Base-by-base conservation (phyloP, 495 filamentous ascomycete genomes). In the Penicillium pancosmium region DNA sequence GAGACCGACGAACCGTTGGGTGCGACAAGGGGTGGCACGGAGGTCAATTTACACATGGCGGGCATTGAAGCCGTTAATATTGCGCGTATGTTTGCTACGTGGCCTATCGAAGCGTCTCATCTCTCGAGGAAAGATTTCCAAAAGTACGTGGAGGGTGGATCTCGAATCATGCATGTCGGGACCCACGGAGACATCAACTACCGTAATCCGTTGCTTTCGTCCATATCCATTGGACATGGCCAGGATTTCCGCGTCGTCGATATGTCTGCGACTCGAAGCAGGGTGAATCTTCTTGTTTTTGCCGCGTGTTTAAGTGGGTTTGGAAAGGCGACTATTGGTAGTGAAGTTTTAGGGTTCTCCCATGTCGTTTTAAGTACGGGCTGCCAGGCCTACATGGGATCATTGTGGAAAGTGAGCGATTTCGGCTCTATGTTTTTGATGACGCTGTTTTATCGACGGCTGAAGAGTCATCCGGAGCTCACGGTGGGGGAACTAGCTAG, bases 351-450 rank as follows among this genome's bases (percentile, higher is more conserved):
- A 8, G 68, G 68, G 4, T 71, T 71, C 44, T 67, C 68, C 16
- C 68, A 71, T 36, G 64, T 71, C 31, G 68, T 71, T 2, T 23
- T 70, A 25, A 69, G 68, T 27, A 67, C 59, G 12, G 67, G 67
- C 7, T 72, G 69, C 52, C 68, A 70, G 55, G 68, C 65, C 1
- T 72, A 68, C 50, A 66, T 70, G 5, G 68, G 69, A 5, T 59
- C 69, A 1, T 55, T 72, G 6, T 72, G 68, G 68, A 60, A 72
- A 61, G 60, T 72, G 4, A 65, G 59, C 44, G 69, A 72, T 40
- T 70, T 72, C 52, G 69, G 50, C 2, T 70, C 69, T 8, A 70
- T 72, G 69, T 31, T 72, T 25, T 50, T 72, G 27, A 72, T 72
- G 69, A 71, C 61, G 0, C 51, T 72, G 13, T 72, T 72, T 50